Evolutionary conservation across 257 asterid species (phyloP).

Genomic region (Coffea eugenioides): DNA sequence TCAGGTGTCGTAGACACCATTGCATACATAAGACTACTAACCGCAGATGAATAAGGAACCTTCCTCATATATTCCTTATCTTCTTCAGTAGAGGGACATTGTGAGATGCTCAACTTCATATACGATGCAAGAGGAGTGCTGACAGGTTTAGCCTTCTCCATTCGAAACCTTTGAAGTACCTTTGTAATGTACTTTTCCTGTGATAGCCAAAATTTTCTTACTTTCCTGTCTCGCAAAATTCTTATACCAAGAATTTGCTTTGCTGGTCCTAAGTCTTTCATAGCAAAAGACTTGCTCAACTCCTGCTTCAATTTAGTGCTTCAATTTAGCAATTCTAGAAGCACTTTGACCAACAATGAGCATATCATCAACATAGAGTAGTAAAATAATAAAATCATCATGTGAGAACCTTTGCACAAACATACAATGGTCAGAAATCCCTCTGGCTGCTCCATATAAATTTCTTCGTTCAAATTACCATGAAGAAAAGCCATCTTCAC

Average conservation of each 20-base stretch:
- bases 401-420: background rate
- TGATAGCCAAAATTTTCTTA: background rate
- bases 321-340: background rate
- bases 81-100: too few relatives aligned
- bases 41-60: too few relatives aligned
- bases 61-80: too few relatives aligned
- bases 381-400: background rate
- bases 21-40: too few relatives aligned
- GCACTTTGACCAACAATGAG: background rate
- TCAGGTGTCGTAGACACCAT: too few relatives aligned
- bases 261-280: background rate
- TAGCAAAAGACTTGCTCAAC: slow-evolving; percentile 8
- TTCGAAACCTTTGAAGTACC: too few relatives aligned
- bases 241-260: slow-evolving; percentile 1
- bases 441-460: background rate
- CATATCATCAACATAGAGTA: background rate
- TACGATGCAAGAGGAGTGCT: too few relatives aligned
- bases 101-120: too few relatives aligned
- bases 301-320: background rate
- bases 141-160: too few relatives aligned
- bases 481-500: too few relatives aligned
- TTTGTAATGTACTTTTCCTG: too few relatives aligned
- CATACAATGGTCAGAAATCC: background rate
- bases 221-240: background rate
- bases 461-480: too few relatives aligned